Base-by-base conservation (phyloP, 306 rosid genomes). In the Quercus dentata region DNA sequence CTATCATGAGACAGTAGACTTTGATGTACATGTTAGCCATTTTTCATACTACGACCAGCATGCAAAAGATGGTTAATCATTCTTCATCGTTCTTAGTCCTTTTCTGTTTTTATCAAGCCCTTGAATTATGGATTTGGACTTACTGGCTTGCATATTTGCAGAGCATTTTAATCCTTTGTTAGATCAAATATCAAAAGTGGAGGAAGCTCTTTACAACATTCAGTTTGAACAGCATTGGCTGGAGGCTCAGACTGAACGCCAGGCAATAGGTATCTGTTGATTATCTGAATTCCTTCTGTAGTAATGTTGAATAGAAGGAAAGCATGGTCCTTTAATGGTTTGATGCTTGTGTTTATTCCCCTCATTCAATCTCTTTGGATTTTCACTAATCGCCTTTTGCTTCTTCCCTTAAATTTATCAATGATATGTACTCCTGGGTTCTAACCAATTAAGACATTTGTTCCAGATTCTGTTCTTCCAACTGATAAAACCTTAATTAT, bases 201-300 rank as follows among this genome's bases (percentile, higher is more conserved):
- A 92, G 86, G 92, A 90, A 41, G 91, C 93, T 71, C 97, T 92
- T 56, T 92, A 87, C 77, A 90, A 89, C 89, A 86, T 92, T 78
- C 92, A 87, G 80, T 90, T 89, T 69, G 97, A 92, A 79, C 95
- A 92, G 77, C 97, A 92, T 80, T 92, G 97, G 97, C 90, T 90
- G 6, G 93, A 90, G 76, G 97, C 95, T 80, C 97, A 90, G 65
- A 92, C 95, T 7, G 91, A 89, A 70, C 92, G 94, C 21, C 97
- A 90, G 65, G 88, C 91, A 76, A 76, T 87, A 76, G 85, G 93
- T 90, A 90, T 19, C 20, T 67, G 11, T 74, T 76, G 30, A 28
- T 69, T 21, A 49, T 28, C 52, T 51, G 56, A 31, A 18, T 35
- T 28, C 25, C 17, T 19, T 63, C 25, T 63, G 5, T 30, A 28